Conservation (phyloP, 2,329 filamentous ascomycete genomes). For the Penicillium frequentans region DNA sequence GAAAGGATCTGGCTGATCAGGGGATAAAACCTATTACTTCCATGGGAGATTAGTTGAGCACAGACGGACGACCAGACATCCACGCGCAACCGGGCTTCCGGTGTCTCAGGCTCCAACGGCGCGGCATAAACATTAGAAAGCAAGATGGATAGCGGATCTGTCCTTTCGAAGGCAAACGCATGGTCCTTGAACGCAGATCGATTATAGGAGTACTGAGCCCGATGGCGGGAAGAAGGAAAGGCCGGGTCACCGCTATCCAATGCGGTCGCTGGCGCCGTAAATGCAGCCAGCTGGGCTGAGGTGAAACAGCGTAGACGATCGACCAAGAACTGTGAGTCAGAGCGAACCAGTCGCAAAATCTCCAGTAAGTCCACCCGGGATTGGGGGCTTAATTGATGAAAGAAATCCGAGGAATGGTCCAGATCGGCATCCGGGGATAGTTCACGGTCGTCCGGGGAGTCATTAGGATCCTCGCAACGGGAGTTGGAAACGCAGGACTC, state of each 20-base stretch:
- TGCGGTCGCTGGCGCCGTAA: constrained; percentile 76
- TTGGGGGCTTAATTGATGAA: constrained; percentile 69
- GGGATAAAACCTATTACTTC: constrained; percentile 73
- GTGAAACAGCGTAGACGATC: constrained; percentile 75
- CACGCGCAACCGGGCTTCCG: constrained; percentile 75
- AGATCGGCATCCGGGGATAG: constrained; percentile 39
- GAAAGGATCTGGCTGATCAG: constrained; percentile 83
- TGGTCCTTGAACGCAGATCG: constrained; percentile 69
- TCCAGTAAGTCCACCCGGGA: constrained; percentile 73
- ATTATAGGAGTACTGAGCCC: constrained; percentile 28
- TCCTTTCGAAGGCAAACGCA: constrained; percentile 82
- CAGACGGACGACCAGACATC: constrained; percentile 88
- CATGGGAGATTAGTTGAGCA: constrained; percentile 76
- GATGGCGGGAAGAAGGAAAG: constrained; percentile 61
- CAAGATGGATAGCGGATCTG: constrained; percentile 80
- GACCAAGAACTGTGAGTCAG: constrained; percentile 84
- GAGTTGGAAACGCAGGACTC: constrained; percentile 41
- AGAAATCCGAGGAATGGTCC: constrained; percentile 39
- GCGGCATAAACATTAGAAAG: constrained; percentile 89
- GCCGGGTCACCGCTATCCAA: constrained; percentile 83
- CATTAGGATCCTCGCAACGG: constrained; percentile 34
- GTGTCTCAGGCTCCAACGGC: constrained; percentile 76
- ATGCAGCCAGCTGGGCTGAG: constrained; percentile 70
- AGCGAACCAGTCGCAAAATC: constrained; percentile 79
- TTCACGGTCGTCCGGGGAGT: constrained; percentile 33